Conservation (phyloP, 805 yeast species). For the Myxozyma melibiosi region DNA sequence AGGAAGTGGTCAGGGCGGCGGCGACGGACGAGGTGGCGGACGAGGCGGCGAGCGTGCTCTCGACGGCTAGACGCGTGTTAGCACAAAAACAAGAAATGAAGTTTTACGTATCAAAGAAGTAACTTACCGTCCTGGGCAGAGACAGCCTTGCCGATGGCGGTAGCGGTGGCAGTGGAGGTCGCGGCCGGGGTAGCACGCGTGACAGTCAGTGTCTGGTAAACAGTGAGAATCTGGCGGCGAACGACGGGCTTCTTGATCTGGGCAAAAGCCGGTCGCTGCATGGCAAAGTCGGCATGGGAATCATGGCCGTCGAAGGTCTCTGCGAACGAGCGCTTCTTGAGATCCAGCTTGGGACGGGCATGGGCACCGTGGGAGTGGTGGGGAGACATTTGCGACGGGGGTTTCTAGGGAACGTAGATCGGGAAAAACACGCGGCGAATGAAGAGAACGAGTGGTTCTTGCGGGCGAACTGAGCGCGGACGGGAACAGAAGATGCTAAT, state of each 20-base stretch:
- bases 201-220: constrained; percentile 25
- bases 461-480: neutral
- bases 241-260: constrained; percentile 12
- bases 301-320: constrained; percentile 6
- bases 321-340: constrained; percentile 6
- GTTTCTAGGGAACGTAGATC: no score
- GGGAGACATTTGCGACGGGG: constrained; percentile 11
- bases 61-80: constrained; percentile 1
- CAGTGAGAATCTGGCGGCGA: constrained; percentile 28
- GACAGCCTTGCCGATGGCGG: constrained; percentile 1
- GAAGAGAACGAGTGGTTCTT: neutral
- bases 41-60: constrained; percentile 1
- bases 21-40: constrained; percentile 2
- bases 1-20: neutral
- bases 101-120: neutral
- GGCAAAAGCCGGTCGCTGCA: neutral
- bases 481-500: neutral
- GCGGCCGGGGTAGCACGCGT: constrained; percentile 6
- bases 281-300: constrained; percentile 4
- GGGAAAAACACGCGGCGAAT: no score
- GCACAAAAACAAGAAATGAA: neutral
- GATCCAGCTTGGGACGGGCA: neutral
- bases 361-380: constrained; percentile 15
- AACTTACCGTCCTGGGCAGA: neutral
- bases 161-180: constrained; percentile 9